Evolutionary conservation across 2,329 filamentous ascomycete genomes (phyloP).

Genomic region (Tolypocladium pustulatum): DNA sequence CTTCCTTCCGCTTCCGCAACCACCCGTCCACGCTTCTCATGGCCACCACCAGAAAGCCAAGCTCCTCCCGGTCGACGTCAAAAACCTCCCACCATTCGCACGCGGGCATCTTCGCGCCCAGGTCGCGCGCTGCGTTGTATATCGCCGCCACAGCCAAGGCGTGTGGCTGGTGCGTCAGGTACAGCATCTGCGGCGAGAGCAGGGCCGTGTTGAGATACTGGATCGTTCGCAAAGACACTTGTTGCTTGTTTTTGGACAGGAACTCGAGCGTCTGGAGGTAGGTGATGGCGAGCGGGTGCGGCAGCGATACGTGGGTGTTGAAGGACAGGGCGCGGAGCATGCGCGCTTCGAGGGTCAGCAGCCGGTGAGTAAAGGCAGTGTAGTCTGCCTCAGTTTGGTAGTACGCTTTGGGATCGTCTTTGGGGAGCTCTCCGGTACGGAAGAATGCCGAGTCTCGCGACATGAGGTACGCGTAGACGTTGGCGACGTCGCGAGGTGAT

Average conservation of each 20-base stretch:
- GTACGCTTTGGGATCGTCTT: conserved; percentile 41
- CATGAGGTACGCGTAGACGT: conserved; percentile 74
- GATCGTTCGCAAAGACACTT: conserved; percentile 54
- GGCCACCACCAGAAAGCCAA: conserved; percentile 84
- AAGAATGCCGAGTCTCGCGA: conserved; percentile 49
- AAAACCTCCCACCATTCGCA: conserved; percentile 97
- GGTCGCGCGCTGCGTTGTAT: conserved; percentile 76
- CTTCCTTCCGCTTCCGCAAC: conserved; percentile 46
- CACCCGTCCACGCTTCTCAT: conserved; percentile 71
- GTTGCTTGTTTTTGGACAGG: conserved; percentile 30
- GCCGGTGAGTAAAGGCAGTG: conserved; percentile 47
- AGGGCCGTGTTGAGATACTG: conserved; percentile 80
- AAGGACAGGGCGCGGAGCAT: conserved; percentile 71
- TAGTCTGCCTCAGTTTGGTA: conserved; percentile 68
- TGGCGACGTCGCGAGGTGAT: conserved; percentile 69
- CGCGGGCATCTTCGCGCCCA: conserved; percentile 67
- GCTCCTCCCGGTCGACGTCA: conserved; percentile 86
- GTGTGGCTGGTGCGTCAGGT: conserved; percentile 83
- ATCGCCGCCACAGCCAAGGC: conserved; percentile 79
- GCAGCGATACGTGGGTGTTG: conserved; percentile 73
- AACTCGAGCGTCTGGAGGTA: conserved; percentile 86
- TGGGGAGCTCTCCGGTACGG: conserved; percentile 22
- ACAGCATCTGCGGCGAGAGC: conserved; percentile 78
- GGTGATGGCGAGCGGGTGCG: conserved; percentile 77
- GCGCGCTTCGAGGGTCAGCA: conserved; percentile 67